These are phyloP conservation scores for Phytophthora idaei DNA, from an alignment of 352 stramenopile species.

Conservation along the genomic window DNA sequence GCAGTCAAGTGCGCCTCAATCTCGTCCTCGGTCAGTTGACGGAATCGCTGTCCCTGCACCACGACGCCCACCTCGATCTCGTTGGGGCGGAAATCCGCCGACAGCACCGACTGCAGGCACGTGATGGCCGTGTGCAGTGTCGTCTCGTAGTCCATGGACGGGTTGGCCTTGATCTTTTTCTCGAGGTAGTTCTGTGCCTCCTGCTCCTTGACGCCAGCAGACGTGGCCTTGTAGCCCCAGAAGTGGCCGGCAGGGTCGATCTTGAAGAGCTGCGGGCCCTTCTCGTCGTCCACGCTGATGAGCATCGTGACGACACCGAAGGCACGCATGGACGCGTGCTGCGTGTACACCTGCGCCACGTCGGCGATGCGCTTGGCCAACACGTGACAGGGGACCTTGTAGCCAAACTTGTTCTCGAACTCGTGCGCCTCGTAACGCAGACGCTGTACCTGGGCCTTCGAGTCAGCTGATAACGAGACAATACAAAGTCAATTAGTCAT, in stretches of 20 bases:
- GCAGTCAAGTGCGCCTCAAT: conserved; percentile 98
- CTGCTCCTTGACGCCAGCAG: conserved; percentile 96
- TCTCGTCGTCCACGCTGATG: conserved; percentile 98
- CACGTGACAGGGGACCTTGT: conserved; percentile 94
- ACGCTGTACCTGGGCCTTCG: conserved; percentile 93
- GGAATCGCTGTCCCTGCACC: conserved; percentile 79
- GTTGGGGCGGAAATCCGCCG: conserved; percentile 97
- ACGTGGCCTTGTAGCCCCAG: conserved; percentile 94
- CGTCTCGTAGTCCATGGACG: conserved; percentile 91
- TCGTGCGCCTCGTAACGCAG: conserved; percentile 97
- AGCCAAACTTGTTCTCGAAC: conserved; percentile 98
- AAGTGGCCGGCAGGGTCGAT: conserved; percentile 99
- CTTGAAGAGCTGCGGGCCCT: conserved; percentile 98
- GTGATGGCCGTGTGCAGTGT: conserved; percentile 97
- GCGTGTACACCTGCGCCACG: conserved; percentile 96
- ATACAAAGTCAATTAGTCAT: conserved; percentile 3
- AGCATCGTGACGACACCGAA: conserved; percentile 96
- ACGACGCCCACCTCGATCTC: conserved; percentile 94
- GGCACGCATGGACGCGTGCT: conserved; percentile 94
- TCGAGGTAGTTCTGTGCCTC: conserved; percentile 99
- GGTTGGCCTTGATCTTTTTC: conserved; percentile 95
- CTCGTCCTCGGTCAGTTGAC: conserved; percentile 95
- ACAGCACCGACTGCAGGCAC: conserved; percentile 97
- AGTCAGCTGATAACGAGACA: conserved; percentile 69
- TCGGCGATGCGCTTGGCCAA: conserved; percentile 98